These are phyloP conservation scores for Euryodendron excelsum DNA, from an alignment of 148 eudicot genomes.

Conservation along the genomic window DNA sequence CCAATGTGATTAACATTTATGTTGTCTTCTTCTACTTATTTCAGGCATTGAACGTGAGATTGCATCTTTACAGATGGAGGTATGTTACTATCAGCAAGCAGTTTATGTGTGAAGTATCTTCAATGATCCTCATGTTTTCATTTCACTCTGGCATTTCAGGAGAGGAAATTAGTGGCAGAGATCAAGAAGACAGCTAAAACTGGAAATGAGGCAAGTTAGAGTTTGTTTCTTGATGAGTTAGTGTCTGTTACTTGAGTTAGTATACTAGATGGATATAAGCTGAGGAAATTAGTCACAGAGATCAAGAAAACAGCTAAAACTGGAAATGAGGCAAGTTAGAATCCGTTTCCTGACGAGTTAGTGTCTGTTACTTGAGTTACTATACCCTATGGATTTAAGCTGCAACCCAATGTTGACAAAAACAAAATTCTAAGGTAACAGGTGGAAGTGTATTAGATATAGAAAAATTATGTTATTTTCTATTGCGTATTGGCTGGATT, in stretches of 20 bases:
- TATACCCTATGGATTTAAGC: background rate
- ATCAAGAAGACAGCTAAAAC: slow-evolving; percentile 73
- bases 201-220: slow-evolving; percentile 63
- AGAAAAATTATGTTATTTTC: background rate
- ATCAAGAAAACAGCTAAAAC: slow-evolving; percentile 74
- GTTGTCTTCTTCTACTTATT: slow-evolving; percentile 1
- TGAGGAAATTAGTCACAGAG: slow-evolving; percentile 68
- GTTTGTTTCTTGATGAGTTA: slow-evolving; percentile 8
- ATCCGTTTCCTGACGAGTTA: slow-evolving; percentile 8
- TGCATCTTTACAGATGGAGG: slow-evolving; percentile 66
- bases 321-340: slow-evolving; percentile 63
- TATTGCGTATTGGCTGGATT: too few relatives aligned
- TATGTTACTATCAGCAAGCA: slow-evolving; percentile 20
- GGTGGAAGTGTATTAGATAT: background rate
- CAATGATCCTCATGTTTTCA: background rate
- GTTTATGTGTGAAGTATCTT: background rate
- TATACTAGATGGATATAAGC: background rate
- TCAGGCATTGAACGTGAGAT: slow-evolving; percentile 72
- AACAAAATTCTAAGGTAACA: background rate
- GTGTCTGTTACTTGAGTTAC: background rate
- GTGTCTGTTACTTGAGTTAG: slow-evolving; percentile 6
- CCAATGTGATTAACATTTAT: background rate
- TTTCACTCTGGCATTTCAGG: slow-evolving; percentile 35
- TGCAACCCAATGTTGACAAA: background rate
- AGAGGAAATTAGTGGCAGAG: slow-evolving; percentile 70